These are phyloP conservation scores for Malus hybrid DNA, from an alignment of 331 rosid species.

Conservation along the genomic window DNA sequence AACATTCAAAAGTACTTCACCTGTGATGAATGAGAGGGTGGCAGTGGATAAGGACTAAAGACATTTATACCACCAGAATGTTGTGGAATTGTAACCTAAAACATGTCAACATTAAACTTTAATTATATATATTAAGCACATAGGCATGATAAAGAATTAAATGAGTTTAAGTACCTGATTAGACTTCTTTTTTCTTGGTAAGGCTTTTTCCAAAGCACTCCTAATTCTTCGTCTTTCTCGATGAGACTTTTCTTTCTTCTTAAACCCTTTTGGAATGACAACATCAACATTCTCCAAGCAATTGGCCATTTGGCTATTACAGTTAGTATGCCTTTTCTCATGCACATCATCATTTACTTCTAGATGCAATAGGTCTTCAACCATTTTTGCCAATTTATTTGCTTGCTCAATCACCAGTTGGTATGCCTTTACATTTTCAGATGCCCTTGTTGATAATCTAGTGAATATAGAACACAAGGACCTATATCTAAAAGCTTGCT, in stretches of 20 bases:
- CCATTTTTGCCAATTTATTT: no score
- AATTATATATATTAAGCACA: not conserved
- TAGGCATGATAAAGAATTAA: no score
- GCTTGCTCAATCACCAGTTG: no score
- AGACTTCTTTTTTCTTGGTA: not conserved
- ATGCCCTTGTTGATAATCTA: no score
- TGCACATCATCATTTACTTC: not conserved
- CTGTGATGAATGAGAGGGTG: not conserved
- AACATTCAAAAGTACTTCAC: not conserved
- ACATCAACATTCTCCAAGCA: not conserved
- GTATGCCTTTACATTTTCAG: no score
- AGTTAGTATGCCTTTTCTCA: not conserved
- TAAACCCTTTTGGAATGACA: not conserved
- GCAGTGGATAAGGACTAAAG: not conserved
- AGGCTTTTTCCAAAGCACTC: not conserved
- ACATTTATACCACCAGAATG: not conserved
- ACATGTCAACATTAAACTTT: no score
- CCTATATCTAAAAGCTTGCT: not conserved
- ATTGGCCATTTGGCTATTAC: not conserved
- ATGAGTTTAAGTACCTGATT: no score
- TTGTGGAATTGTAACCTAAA: not conserved
- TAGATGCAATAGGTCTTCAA: no score
- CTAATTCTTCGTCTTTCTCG: not conserved
- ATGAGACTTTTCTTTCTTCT: not conserved
- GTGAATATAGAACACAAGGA: not conserved